Percentiles rank a stretch among this genome's conserved stretches.
phyloP scores from a whole-genome alignment of 2,329 filamentous ascomycete species.

The Xenoacremonium recifei region DNA sequence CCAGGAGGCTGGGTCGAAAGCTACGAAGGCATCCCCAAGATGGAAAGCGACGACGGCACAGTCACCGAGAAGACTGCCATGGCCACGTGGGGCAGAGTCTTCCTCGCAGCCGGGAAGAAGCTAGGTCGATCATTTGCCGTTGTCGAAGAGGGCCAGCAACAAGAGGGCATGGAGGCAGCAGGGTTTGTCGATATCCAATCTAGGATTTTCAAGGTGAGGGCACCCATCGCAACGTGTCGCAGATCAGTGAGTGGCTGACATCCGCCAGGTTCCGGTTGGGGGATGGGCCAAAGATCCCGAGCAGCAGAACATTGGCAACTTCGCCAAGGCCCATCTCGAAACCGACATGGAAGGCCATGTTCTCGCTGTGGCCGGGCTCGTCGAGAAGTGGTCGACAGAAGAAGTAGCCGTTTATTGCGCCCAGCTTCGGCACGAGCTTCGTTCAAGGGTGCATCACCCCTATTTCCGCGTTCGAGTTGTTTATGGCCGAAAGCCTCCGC shows the following conservation, averaged over 20 bases:
- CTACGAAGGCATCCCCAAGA: constrained; percentile 26
- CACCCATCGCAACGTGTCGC: too few species aligned
- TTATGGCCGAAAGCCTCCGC: too few species aligned
- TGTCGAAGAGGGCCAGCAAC: constrained; percentile 9
- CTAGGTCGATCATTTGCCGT: constrained; percentile 29
- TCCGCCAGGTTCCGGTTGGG: too few species aligned
- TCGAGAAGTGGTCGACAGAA: constrained; percentile 34
- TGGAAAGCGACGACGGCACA: constrained; percentile 28
- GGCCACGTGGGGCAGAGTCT: constrained; percentile 25
- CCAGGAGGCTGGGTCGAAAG: constrained; percentile 51
- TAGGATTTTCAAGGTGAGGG: constrained; percentile 19
- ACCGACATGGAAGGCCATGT: constrained; percentile 35
- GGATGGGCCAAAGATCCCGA: constrained; percentile 17
- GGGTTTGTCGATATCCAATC: constrained; percentile 19
- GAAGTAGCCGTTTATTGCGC: constrained; percentile 33
- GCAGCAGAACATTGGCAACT: constrained; percentile 21
- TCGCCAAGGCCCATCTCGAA: constrained; percentile 29
- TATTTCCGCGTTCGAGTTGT: constrained; percentile 30
- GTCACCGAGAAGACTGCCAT: constrained; percentile 25
- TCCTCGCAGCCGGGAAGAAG: constrained; percentile 27
- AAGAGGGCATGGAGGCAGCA: constrained; percentile 16
- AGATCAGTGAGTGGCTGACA: too few species aligned
- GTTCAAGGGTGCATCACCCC: constrained; percentile 22
- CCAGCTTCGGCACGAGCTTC: constrained; percentile 30
- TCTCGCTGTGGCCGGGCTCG: constrained; percentile 29